Base-by-base conservation (phyloP, 371 early-diverging fungal species). In the Capillidium heterosporum region DNA sequence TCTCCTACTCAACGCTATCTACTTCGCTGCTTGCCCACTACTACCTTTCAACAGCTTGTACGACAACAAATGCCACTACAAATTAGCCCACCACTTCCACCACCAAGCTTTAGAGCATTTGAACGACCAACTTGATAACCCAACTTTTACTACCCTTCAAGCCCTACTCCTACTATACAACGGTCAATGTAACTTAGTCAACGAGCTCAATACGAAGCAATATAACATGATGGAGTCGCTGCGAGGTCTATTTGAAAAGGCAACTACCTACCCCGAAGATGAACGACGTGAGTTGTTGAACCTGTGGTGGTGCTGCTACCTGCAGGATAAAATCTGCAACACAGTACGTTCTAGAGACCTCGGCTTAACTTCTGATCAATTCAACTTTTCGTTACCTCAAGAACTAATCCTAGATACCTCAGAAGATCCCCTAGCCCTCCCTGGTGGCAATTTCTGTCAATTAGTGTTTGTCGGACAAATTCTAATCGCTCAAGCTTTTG, bases 281-380 rank as follows among this genome's bases (percentile, higher is more conserved):
- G 21, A 44, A 19, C 53, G 53, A 11, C 15, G n/a, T 13, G 53
- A 53, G 39, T 13, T 24, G 11, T 19, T 53, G 4, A 35, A 53
- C 19, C 39, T 53, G 7, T 53, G 13, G 17, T 39, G 35, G 15
- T 53, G 53, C 35, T 32, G 31, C 24, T 53, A 53, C 19, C 3
- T 53, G n/a, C 53, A 53, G 24, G 53, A 53, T 23, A 53, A 53
- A 53, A 19, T 53, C 7, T 53, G 53, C 24, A 53, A 53, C 19
- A 17, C 39, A 3, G 39, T 40, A 7, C 53, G 53, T 21, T 13
- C 39, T 40, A 15, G 53, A 23, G 39, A 26, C 13, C 39, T 32
- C 26, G n/a, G 19, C 17, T 39, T 53, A 15, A 0, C 11, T 13
- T 35, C 31, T 15, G 13, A 8, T n/a, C 13, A 26, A 7, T n/a